These are phyloP conservation scores for Chamaecyparis obtusa DNA, from an alignment of 75 land plant genomes.

Conservation along the genomic window DNA sequence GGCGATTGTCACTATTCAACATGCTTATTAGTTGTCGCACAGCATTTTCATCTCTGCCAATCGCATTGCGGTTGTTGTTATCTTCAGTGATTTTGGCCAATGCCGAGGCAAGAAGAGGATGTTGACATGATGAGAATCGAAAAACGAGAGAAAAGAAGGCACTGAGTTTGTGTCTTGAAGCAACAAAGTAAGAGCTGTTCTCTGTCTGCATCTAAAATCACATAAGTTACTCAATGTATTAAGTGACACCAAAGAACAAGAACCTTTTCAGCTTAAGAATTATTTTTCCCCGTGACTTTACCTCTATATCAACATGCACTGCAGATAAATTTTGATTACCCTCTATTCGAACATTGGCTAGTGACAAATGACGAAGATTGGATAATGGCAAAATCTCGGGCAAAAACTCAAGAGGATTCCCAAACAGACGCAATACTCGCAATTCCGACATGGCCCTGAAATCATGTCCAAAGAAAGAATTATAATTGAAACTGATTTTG, in stretches of 20 bases:
- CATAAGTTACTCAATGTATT: neutral
- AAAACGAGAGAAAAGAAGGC: conserved; percentile 97
- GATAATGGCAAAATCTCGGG: conserved; percentile 93
- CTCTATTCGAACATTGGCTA: conserved; percentile 94
- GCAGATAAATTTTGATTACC: conserved; percentile 77
- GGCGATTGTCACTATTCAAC: conserved; percentile 93
- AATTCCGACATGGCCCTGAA: conserved; percentile 95
- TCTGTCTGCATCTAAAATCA: conserved; percentile 61
- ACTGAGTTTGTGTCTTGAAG: conserved; percentile 94
- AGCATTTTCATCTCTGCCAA: conserved; percentile 98
- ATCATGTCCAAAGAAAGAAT: conserved; percentile 24
- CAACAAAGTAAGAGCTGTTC: conserved; percentile 84
- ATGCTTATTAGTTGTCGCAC: conserved; percentile 94
- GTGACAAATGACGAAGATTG: conserved; percentile 77
- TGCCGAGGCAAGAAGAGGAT: conserved; percentile 97
- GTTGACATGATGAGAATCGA: conserved; percentile 99
- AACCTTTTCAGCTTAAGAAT: conserved; percentile 1
- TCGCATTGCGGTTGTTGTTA: conserved; percentile 61
- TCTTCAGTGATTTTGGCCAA: conserved; percentile 92
- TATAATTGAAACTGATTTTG: conserved; percentile 11
- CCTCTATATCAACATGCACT: conserved; percentile 88
- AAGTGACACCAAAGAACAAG: conserved; percentile 3
- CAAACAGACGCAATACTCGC: conserved; percentile 79
- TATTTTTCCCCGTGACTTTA: conserved; percentile 8
- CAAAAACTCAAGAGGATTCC: conserved; percentile 95